A percentile compares a stretch with the other conserved stretches of the same genome.
Conservation (phyloP, 148 eudicot species). For the Heliamphora exappendiculata region DNA sequence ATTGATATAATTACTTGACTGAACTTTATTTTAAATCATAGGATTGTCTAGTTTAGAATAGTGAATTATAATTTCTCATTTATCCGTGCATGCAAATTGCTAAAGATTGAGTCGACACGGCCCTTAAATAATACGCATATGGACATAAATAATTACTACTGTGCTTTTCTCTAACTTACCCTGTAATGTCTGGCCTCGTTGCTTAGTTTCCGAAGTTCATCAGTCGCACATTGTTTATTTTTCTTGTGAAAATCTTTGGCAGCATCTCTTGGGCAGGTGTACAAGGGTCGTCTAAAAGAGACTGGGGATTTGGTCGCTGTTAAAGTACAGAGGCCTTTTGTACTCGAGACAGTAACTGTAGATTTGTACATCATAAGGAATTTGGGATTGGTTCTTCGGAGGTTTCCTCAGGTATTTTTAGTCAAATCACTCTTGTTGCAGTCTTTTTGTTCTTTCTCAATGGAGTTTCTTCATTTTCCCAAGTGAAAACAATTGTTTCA, state of each 20-base stretch:
- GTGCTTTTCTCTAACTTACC: not conserved
- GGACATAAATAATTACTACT: not conserved
- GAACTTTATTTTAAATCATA: conserved; percentile 7
- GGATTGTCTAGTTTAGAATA: not conserved
- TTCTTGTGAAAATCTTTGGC: conserved; percentile 25
- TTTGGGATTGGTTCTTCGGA: conserved; percentile 84
- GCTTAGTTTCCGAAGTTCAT: not conserved
- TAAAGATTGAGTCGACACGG: not conserved
- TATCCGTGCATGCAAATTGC: not conserved
- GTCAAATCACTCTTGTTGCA: not conserved
- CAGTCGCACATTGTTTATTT: not conserved
- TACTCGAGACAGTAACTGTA: conserved; percentile 91
- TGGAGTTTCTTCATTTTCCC: not conserved
- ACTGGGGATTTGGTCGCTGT: conserved; percentile 97
- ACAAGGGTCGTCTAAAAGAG: conserved; percentile 91
- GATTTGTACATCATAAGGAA: conserved; percentile 81
- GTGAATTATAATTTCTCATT: not conserved
- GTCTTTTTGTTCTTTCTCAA: not conserved
- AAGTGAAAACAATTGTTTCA: not conserved
- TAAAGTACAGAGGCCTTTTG: conserved; percentile 99
- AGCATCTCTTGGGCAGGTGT: conserved; percentile 99
- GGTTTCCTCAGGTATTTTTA: conserved; percentile 81
- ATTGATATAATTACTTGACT: not conserved
- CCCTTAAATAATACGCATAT: not conserved
- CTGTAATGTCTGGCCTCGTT: not conserved